Conservation (phyloP, 2,329 filamentous ascomycete species). For the Pyrenophora teres region DNA sequence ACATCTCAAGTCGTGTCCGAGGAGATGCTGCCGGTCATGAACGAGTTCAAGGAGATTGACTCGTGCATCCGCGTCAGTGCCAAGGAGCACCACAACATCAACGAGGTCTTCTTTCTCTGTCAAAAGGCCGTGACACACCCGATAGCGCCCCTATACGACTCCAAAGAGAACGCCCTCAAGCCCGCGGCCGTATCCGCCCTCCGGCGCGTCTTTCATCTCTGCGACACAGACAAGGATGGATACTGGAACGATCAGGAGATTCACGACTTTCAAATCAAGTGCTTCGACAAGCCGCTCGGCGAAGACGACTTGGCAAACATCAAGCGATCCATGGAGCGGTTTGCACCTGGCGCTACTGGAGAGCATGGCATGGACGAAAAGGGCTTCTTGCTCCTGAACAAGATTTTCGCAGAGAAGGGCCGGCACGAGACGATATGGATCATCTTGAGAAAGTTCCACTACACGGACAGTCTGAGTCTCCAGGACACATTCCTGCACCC, state of each 20-base stretch:
- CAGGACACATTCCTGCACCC: conserved; percentile 91
- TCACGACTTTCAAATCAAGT: conserved; percentile 85
- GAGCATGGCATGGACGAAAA: conserved; percentile 72
- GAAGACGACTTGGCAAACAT: conserved; percentile 86
- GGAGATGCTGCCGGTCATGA: conserved; percentile 98
- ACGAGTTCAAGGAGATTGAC: conserved; percentile 98
- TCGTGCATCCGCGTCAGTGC: conserved; percentile 96
- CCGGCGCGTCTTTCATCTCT: conserved; percentile 90
- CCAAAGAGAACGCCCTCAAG: conserved; percentile 86
- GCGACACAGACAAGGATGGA: conserved; percentile 94
- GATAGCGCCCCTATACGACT: conserved; percentile 94
- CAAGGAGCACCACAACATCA: conserved; percentile 88
- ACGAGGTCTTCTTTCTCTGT: conserved; percentile 93
- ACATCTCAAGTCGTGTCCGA: conserved; percentile 89
- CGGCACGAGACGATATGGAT: conserved; percentile 99
- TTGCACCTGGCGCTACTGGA: conserved; percentile 64
- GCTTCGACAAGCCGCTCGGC: conserved; percentile 85
- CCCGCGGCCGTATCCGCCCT: conserved; percentile 85
- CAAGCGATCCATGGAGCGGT: conserved; percentile 80
- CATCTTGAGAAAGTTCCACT: conserved; percentile 91
- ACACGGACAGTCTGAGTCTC: conserved; percentile 91
- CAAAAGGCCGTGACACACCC: conserved; percentile 98
- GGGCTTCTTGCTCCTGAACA: conserved; percentile 90
- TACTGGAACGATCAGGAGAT: conserved; percentile 90
- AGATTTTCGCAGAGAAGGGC: conserved; percentile 95